Conservation (phyloP, 371 early-diverging fungal genomes). For the Capillidium heterosporum region DNA sequence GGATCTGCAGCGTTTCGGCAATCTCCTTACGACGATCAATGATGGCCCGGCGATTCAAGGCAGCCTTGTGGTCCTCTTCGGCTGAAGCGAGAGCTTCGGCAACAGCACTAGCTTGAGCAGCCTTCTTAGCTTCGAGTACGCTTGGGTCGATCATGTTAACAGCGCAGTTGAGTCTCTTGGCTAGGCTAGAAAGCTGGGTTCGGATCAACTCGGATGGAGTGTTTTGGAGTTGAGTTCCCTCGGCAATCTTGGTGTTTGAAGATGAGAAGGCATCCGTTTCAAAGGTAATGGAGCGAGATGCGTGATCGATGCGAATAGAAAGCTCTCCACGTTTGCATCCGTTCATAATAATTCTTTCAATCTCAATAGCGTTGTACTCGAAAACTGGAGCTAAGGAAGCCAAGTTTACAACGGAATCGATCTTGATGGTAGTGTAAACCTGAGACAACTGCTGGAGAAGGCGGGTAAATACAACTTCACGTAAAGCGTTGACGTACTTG, state of each 20-base stretch:
- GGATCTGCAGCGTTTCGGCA: slow-evolving; percentile 55
- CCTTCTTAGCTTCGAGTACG: slow-evolving; percentile 35
- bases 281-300: slow-evolving; percentile 73
- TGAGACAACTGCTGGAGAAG: slow-evolving; percentile 90
- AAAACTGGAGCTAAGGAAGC: slow-evolving; percentile 74
- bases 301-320: slow-evolving; percentile 85
- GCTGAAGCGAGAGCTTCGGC: slow-evolving; percentile 39
- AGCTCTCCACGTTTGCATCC: slow-evolving; percentile 92
- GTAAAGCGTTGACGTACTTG: slow-evolving; percentile 82
- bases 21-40: slow-evolving; percentile 88
- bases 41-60: slow-evolving; percentile 55
- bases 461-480: slow-evolving; percentile 86
- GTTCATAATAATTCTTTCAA: slow-evolving; percentile 94
- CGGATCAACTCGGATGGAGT: slow-evolving; percentile 77
- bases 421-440: slow-evolving; percentile 89
- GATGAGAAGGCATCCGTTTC: slow-evolving; percentile 66
- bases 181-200: slow-evolving; percentile 56
- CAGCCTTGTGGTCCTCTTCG: slow-evolving; percentile 66
- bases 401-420: slow-evolving; percentile 75
- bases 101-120: slow-evolving; percentile 40
- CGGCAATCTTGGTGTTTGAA: slow-evolving; percentile 39
- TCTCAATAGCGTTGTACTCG: slow-evolving; percentile 65
- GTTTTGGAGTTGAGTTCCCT: slow-evolving; percentile 70
- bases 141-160: slow-evolving; percentile 71
- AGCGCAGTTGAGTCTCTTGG: slow-evolving; percentile 60